phyloP scores from a whole-genome alignment of 768 basidiomycete species.

The Collybia sordida region DNA sequence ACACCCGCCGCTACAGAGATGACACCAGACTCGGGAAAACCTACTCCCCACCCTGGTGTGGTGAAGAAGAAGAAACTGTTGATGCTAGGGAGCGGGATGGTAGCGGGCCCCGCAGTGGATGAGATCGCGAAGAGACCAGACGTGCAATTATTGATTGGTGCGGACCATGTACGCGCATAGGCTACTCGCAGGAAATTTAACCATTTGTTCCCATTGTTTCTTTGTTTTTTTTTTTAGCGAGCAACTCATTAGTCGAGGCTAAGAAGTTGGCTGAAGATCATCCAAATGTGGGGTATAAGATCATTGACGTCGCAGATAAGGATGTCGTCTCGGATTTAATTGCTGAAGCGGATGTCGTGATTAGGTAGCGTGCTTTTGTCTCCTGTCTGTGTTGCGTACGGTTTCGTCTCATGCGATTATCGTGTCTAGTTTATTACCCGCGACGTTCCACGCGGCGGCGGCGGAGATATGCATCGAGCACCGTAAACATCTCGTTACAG shows the following conservation, averaged over 20 bases:
- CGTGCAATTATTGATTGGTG: constrained; percentile 76
- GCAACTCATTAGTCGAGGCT: constrained; percentile 67
- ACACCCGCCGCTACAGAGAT: background rate
- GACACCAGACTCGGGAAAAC: background rate
- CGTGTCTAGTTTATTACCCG: constrained; percentile 86
- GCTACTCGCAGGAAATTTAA: background rate
- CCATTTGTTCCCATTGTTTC: constrained; percentile 7
- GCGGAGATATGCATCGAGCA: constrained; percentile 73
- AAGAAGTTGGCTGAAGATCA: constrained; percentile 43
- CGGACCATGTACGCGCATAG: background rate
- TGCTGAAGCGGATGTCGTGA: constrained; percentile 71
- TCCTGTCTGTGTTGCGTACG: no score
- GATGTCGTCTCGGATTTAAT: constrained; percentile 50
- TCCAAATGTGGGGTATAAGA: constrained; percentile 51
- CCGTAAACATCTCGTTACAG: constrained; percentile 80
- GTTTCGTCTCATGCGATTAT: background rate
- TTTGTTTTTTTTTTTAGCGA: constrained; percentile 47
- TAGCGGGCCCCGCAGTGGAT: constrained; percentile 85
- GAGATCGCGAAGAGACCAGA: constrained; percentile 63
- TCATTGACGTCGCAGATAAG: constrained; percentile 58
- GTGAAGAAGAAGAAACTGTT: constrained; percentile 63
- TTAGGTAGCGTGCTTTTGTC: constrained; percentile 57
- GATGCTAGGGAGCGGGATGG: constrained; percentile 93
- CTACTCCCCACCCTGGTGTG: constrained; percentile 2
- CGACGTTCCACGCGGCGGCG: constrained; percentile 64